Conservation (phyloP, 23 red algal species). For the Gracilaria caudata region DNA sequence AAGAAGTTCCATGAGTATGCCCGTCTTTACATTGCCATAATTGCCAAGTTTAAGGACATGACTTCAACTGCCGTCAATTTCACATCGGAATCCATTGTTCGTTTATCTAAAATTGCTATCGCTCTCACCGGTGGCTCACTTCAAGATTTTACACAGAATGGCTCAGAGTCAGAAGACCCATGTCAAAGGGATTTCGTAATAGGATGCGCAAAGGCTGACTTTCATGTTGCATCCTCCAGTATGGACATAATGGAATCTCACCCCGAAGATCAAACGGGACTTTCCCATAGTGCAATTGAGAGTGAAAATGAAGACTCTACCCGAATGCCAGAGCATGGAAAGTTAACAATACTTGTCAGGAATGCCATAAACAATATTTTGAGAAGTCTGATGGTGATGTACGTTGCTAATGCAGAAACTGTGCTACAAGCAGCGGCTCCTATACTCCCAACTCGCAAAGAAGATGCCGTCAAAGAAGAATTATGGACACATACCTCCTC, state of each 20-base stretch:
- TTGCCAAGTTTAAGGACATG: constrained; percentile 25
- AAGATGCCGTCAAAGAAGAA: constrained; percentile 33
- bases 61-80: constrained; percentile 36
- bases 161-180: neutral
- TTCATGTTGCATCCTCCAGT: neutral
- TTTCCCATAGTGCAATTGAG: neutral
- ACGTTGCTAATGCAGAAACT: constrained; percentile 60
- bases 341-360: neutral
- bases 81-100: constrained; percentile 32
- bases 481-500: constrained; percentile 38
- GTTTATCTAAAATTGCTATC: constrained; percentile 18
- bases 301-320: neutral
- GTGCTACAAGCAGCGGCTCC: constrained; percentile 62
- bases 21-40: constrained; percentile 28
- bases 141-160: neutral
- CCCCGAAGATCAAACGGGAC: neutral
- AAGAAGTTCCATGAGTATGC: constrained; percentile 44
- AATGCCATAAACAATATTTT: constrained; percentile 36
- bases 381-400: constrained; percentile 36
- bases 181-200: neutral
- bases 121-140: neutral
- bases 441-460: constrained; percentile 51
- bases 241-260: neutral
- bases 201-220: neutral
- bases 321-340: neutral